Percentiles rank a stretch among this genome's conserved stretches.
Conservation (phyloP, 768 basidiomycete genomes). For the Mycena crocata region DNA sequence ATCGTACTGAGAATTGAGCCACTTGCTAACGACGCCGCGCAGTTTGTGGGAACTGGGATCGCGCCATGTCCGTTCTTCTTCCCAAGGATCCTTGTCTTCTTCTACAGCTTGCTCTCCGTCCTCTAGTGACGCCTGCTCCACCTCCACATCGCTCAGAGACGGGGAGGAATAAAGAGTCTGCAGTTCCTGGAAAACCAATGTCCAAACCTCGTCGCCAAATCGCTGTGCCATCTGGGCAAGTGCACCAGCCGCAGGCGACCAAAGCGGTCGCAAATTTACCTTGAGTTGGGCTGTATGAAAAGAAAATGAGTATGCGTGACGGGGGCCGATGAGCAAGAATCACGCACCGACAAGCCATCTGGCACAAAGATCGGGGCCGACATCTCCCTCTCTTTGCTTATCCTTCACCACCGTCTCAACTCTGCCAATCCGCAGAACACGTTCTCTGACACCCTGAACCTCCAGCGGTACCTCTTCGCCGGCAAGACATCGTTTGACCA, state of each 20-base stretch:
- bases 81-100: slow-evolving; percentile 58
- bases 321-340: neutral
- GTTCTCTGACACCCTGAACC: slow-evolving; percentile 84
- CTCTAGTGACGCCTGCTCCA: slow-evolving; percentile 5
- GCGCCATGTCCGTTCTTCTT: slow-evolving; percentile 83
- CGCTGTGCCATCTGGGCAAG: slow-evolving; percentile 63
- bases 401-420: slow-evolving; percentile 71
- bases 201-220: slow-evolving; percentile 83
- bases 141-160: slow-evolving; percentile 23
- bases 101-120: slow-evolving; percentile 32
- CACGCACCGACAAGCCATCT: slow-evolving; percentile 80
- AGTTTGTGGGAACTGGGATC: slow-evolving; percentile 79
- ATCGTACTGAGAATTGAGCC: slow-evolving; percentile 53
- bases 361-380: slow-evolving; percentile 71
- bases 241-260: slow-evolving; percentile 83
- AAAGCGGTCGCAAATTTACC: slow-evolving; percentile 91
- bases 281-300: slow-evolving; percentile 81
- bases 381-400: slow-evolving; percentile 53
- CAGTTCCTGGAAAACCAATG: slow-evolving; percentile 73
- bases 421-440: slow-evolving; percentile 81
- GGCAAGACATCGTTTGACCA: slow-evolving; percentile 75
- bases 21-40: slow-evolving; percentile 58
- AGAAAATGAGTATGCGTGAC: slow-evolving; percentile 1
- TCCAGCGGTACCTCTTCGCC: slow-evolving; percentile 87
- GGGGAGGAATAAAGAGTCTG: slow-evolving; percentile 44